phyloP scores from a whole-genome alignment of 1,139 yeast species.

The Diutina ranongensis region DNA sequence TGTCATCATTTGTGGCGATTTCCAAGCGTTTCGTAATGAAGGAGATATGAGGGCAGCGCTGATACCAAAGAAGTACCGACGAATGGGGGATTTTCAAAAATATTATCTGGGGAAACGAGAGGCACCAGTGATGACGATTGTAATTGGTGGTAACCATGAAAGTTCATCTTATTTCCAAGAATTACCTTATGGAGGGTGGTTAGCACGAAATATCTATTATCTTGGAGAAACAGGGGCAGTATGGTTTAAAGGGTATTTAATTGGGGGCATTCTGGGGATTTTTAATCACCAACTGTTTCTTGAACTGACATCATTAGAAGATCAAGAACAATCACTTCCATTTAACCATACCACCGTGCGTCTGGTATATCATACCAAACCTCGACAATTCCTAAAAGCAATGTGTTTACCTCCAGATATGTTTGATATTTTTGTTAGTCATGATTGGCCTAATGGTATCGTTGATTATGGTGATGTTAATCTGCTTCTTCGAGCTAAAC shows the following conservation, averaged over 20 bases:
- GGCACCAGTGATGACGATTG: slow-evolving; percentile 72
- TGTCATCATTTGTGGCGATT: slow-evolving; percentile 79
- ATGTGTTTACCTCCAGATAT: slow-evolving; percentile 14
- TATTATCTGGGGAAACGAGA: slow-evolving; percentile 49
- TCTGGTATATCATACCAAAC: slow-evolving; percentile 67
- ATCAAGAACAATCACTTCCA: slow-evolving; percentile 24
- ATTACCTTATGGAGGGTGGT: slow-evolving; percentile 86
- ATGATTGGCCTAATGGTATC: slow-evolving; percentile 93
- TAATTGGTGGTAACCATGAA: slow-evolving; percentile 96
- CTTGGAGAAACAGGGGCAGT: slow-evolving; percentile 71
- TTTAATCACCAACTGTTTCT: slow-evolving; percentile 38
- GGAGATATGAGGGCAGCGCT: slow-evolving; percentile 60
- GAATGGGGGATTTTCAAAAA: slow-evolving; percentile 65
- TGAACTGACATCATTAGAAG: slow-evolving; percentile 16
- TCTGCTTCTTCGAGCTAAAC: slow-evolving; percentile 43
- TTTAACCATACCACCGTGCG: slow-evolving; percentile 33
- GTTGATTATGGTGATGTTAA: slow-evolving; percentile 49
- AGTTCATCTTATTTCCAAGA: slow-evolving; percentile 69
- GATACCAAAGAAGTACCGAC: slow-evolving; percentile 41
- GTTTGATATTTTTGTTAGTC: slow-evolving; percentile 54
- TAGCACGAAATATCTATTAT: slow-evolving; percentile 82
- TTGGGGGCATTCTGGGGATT: slow-evolving; percentile 81
- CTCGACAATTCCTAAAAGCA: slow-evolving; percentile 49
- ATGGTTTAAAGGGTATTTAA: slow-evolving; percentile 61
- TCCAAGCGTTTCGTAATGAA: slow-evolving; percentile 55